Conservation (phyloP, 2,329 filamentous ascomycete genomes). For the Colletotrichum liaoningense region DNA sequence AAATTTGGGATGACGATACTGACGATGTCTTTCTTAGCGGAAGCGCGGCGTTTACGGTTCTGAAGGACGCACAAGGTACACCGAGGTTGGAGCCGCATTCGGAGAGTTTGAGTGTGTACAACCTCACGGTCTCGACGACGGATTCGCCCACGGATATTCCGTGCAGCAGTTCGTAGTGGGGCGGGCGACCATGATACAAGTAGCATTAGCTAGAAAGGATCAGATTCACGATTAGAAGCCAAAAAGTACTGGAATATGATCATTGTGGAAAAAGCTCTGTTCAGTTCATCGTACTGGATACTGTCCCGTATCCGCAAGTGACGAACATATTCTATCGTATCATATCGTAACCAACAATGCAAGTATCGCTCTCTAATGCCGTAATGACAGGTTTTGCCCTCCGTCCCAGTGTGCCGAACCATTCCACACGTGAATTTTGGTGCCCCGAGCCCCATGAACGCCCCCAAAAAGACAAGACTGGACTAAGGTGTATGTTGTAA, state of each 20-base stretch:
- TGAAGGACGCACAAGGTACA: background rate
- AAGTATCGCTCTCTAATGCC: background rate
- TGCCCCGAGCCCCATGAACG: background rate
- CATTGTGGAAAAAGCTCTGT: background rate
- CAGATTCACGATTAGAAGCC: background rate
- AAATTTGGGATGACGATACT: background rate
- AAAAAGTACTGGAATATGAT: background rate
- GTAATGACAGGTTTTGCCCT: slow-evolving; percentile 24
- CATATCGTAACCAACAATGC: slow-evolving; percentile 9
- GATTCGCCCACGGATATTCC: slow-evolving; percentile 19
- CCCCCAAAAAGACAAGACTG: background rate
- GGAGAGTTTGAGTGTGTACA: slow-evolving; percentile 19
- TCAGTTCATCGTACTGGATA: background rate
- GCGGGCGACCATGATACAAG: background rate
- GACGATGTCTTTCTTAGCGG: background rate
- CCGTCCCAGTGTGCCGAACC: slow-evolving; percentile 16
- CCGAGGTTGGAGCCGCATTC: slow-evolving; percentile 22
- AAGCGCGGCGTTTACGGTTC: slow-evolving; percentile 19
- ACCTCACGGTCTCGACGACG: slow-evolving; percentile 23
- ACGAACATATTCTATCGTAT: background rate
- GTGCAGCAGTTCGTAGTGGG: background rate
- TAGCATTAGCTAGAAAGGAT: background rate
- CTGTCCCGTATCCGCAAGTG: background rate
- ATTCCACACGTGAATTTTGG: slow-evolving; percentile 6
- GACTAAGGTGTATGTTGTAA: background rate